phyloP scores from a whole-genome alignment of 2,329 filamentous ascomycete genomes.

The Pyrenophora tritici-repentis region DNA sequence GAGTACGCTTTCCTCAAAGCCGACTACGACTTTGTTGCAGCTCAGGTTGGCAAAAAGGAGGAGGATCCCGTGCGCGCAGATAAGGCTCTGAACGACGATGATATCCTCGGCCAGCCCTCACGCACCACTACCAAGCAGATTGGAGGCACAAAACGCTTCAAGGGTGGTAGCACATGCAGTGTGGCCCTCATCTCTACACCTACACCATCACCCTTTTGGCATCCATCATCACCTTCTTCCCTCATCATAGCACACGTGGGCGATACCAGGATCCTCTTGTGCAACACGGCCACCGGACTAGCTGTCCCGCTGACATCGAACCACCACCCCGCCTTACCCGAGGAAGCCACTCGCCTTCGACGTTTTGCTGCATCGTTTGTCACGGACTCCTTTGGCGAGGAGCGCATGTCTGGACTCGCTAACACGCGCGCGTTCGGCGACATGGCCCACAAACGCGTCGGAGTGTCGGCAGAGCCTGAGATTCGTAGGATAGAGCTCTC shows the following conservation, averaged over 20 bases:
- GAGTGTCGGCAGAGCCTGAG: slow-evolving; percentile 92
- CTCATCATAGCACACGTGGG: slow-evolving; percentile 89
- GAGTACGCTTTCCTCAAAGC: slow-evolving; percentile 93
- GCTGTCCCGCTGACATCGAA: slow-evolving; percentile 84
- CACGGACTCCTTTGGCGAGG: slow-evolving; percentile 95
- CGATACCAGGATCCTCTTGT: slow-evolving; percentile 88
- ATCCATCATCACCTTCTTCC: slow-evolving; percentile 82
- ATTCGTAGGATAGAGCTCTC: slow-evolving; percentile 77
- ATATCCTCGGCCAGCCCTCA: slow-evolving; percentile 73
- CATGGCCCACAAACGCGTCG: slow-evolving; percentile 86
- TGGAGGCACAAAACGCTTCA: slow-evolving; percentile 78
- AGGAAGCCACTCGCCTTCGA: slow-evolving; percentile 80
- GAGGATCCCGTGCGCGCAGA: slow-evolving; percentile 72
- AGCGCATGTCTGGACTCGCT: slow-evolving; percentile 89
- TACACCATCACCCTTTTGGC: slow-evolving; percentile 91
- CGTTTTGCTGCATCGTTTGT: slow-evolving; percentile 87
- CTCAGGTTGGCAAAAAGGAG: slow-evolving; percentile 82
- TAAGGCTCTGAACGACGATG: slow-evolving; percentile 79
- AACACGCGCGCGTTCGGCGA: slow-evolving; percentile 96
- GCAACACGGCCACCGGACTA: slow-evolving; percentile 79
- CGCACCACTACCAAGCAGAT: slow-evolving; percentile 59
- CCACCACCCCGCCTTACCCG: slow-evolving; percentile 87
- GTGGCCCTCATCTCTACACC: slow-evolving; percentile 90
- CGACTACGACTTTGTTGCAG: slow-evolving; percentile 90
- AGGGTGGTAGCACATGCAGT: slow-evolving; percentile 91